A percentile compares a stretch with the other conserved stretches of the same genome.
phyloP scores from a whole-genome alignment of 768 basidiomycete genomes.

The Suillus decipiens region DNA sequence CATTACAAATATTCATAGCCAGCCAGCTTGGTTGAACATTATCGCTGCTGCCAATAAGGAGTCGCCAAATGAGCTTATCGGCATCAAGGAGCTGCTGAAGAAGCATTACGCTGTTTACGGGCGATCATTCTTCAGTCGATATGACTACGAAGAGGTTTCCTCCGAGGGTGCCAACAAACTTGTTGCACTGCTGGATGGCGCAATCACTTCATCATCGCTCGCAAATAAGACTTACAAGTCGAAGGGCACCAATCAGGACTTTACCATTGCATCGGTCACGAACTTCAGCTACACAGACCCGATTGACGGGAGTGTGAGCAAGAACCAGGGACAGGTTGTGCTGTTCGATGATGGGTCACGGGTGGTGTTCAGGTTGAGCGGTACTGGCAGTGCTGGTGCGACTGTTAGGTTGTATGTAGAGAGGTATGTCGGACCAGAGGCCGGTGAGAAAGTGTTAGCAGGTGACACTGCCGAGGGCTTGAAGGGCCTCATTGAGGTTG shows the following conservation, averaged over 20 bases:
- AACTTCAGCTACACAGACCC: constrained; percentile 98
- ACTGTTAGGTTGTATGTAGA: constrained; percentile 97
- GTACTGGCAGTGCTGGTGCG: constrained; percentile 94
- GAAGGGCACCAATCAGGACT: constrained; percentile 63
- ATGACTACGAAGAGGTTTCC: constrained; percentile 98
- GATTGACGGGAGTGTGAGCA: constrained; percentile 91
- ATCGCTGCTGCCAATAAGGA: constrained; percentile 84
- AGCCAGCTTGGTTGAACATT: constrained; percentile 94
- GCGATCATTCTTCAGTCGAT: constrained; percentile 97
- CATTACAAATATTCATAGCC: constrained; percentile 10
- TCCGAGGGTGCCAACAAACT: constrained; percentile 88
- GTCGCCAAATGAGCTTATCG: constrained; percentile 73
- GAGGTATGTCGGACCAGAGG: constrained; percentile 76
- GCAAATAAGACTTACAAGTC: constrained; percentile 68
- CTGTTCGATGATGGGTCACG: constrained; percentile 89
- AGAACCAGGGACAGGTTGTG: constrained; percentile 96
- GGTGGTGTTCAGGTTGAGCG: constrained; percentile 94
- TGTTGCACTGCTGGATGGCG: constrained; percentile 74
- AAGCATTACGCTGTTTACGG: constrained; percentile 92
- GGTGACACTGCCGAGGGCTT: constrained; percentile 86
- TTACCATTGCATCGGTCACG: constrained; percentile 75
- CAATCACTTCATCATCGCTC: constrained; percentile 68
- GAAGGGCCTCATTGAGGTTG: constrained; percentile 95
- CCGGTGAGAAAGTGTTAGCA: constrained; percentile 66
- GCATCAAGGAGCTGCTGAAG: constrained; percentile 89